Evolutionary conservation across 305 asterid species (phyloP), one percentile per base, ranked within the genome.

Genomic region (Solanum chacoense): DNA sequence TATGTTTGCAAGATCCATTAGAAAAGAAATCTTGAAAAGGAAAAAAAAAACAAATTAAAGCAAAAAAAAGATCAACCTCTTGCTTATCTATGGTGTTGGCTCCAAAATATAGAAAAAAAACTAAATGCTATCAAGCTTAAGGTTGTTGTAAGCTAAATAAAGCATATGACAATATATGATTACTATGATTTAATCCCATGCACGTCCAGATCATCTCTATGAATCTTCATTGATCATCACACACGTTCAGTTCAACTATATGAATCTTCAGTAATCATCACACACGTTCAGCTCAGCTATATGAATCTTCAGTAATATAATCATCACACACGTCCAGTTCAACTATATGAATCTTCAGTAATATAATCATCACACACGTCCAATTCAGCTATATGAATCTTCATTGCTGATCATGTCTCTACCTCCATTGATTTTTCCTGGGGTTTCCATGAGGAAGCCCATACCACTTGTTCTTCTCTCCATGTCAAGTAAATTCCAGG

Each of bases 391-490:
- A 32, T 74, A 32, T 74, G 80, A 32, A 74, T 74, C 14, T 74
- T 74, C 80, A 8, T 6, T 80, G n/a, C n/a, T n/a, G 67, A 42
- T 28, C 37, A 80, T 42, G 20, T 29, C 7, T 26, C 6, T 35
- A 5, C 55, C 10, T 45, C 40, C 29, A 81, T 18, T 45, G 20
- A 29, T 81, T 81, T 81, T 81, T 83, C 40, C 8, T 88, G 94
- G 88, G 96, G 95, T 87, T 96, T 96, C 99, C 99, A 97, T 6
- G 96, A 93, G 55, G 98, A 96, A 42, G 98, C 94, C 99, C 98
- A 97, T 7, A 97, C 94, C 7, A 93, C 98, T 50, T 94, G 91
- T 77, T 96, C 96, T 35, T 96, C 96, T 92, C 95, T 95, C 98
- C 98, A 97, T 45, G 93, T 90, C 93, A 96, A 93, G 91, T 93